phyloP scores from a whole-genome alignment of 2,329 filamentous ascomycete genomes.

The Westerdykella sp. region DNA sequence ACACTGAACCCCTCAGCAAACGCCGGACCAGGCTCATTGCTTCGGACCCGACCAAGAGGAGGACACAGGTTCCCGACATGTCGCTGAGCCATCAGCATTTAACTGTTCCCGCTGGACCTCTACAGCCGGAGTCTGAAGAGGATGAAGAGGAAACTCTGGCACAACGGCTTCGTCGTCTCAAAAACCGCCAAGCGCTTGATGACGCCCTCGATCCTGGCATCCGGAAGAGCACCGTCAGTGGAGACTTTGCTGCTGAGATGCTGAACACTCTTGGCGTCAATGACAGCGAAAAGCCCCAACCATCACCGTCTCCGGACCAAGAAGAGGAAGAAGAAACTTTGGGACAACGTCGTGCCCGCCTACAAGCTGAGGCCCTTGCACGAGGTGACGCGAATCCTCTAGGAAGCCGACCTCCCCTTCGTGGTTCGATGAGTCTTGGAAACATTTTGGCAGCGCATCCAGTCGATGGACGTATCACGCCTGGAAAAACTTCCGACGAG shows the following conservation, averaged over 20 bases:
- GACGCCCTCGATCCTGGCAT: slow-evolving; percentile 37
- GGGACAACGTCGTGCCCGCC: slow-evolving; percentile 66
- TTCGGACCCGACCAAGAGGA: slow-evolving; percentile 36
- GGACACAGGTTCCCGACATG: slow-evolving; percentile 10
- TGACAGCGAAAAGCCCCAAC: slow-evolving; percentile 24
- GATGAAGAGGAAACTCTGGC: slow-evolving; percentile 60
- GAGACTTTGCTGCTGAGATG: slow-evolving; percentile 62
- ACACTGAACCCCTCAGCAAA: slow-evolving; percentile 80
- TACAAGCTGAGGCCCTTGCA: slow-evolving; percentile 64
- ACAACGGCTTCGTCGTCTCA: slow-evolving; percentile 59
- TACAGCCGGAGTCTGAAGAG: slow-evolving; percentile 25
- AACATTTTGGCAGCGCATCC: slow-evolving; percentile 56
- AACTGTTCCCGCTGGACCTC: slow-evolving; percentile 21
- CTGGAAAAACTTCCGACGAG: slow-evolving; percentile 34
- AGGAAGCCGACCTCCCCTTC: slow-evolving; percentile 31
- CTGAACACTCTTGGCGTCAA: slow-evolving; percentile 43
- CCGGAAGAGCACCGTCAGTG: slow-evolving; percentile 51
- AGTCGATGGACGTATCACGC: slow-evolving; percentile 27
- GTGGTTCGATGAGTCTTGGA: slow-evolving; percentile 51
- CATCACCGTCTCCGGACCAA: slow-evolving; percentile 16
- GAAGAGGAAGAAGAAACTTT: slow-evolving; percentile 66
- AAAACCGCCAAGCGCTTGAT: slow-evolving; percentile 49
- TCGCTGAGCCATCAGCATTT: slow-evolving; percentile 23
- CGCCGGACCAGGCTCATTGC: slow-evolving; percentile 71
- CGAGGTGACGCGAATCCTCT: slow-evolving; percentile 24